These are phyloP conservation scores for Cichorium intybus DNA, from an alignment of 140 eudicot genomes.

Conservation along the genomic window DNA sequence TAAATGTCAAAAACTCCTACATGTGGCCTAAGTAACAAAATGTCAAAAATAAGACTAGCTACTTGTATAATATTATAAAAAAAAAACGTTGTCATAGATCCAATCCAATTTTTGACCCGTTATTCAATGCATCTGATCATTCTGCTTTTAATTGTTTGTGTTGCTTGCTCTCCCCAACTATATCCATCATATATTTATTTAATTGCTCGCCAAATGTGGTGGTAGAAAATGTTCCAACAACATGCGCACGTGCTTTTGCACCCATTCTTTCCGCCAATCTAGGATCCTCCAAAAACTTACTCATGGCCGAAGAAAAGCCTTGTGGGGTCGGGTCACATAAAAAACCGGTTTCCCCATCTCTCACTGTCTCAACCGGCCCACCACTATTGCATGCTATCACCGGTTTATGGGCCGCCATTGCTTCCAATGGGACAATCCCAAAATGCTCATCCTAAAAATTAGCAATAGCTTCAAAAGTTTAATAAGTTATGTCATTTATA, in stretches of 20 bases:
- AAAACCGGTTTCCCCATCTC: slow-evolving; percentile 11
- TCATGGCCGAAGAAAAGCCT: slow-evolving; percentile 65
- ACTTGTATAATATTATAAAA: too few species aligned
- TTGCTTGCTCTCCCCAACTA: slow-evolving; percentile 7
- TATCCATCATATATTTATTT: slow-evolving; percentile 46
- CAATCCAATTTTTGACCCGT: neutral
- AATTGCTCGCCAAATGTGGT: slow-evolving; percentile 55
- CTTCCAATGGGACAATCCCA: slow-evolving; percentile 8
- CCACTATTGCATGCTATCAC: slow-evolving; percentile 96
- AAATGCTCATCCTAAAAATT: slow-evolving; percentile 26
- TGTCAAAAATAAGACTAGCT: too few species aligned
- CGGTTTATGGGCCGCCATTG: slow-evolving; percentile 78
- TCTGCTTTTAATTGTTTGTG: slow-evolving; percentile 14
- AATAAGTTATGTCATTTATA: neutral
- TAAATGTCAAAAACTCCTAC: too few species aligned
- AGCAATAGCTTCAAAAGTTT: neutral
- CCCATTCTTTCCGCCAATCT: slow-evolving; percentile 62
- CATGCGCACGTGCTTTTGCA: slow-evolving; percentile 58
- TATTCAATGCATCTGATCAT: too few species aligned
- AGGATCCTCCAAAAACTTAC: slow-evolving; percentile 53
- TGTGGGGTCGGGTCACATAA: slow-evolving; percentile 77
- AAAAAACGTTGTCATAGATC: too few species aligned
- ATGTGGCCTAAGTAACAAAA: too few species aligned
- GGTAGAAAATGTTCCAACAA: slow-evolving; percentile 58
- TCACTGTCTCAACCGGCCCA: slow-evolving; percentile 52